Conservation (phyloP, 768 basidiomycete species). For the Mycena amicta region DNA sequence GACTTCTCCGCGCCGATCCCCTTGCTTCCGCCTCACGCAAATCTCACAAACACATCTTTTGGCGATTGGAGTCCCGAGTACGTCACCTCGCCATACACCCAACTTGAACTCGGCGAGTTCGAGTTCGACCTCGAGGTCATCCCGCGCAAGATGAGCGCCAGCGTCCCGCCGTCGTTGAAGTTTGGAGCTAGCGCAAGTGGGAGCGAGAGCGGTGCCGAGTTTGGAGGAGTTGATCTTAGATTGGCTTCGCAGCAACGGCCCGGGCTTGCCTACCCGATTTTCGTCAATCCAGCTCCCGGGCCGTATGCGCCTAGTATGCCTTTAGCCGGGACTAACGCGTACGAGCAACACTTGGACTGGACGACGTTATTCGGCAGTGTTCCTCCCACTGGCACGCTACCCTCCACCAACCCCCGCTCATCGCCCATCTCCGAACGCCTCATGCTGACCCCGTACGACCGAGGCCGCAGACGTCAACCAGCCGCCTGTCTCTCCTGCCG, state of each 20-base stretch:
- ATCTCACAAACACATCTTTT: not conserved
- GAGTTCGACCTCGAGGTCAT: not conserved
- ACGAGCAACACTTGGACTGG: too few relatives aligned
- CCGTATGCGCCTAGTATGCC: not conserved
- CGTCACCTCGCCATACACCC: not conserved
- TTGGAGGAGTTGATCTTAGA: not conserved
- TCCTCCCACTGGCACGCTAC: not conserved
- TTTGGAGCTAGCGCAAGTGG: not conserved
- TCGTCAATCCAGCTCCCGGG: not conserved
- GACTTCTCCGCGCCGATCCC: too few relatives aligned
- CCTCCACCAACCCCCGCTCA: not conserved
- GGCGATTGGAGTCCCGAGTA: not conserved
- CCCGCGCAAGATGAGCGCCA: not conserved
- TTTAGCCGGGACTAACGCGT: not conserved
- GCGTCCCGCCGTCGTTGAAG: not conserved
- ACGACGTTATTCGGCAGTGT: not conserved
- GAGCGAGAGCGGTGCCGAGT: not conserved
- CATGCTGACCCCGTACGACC: not conserved
- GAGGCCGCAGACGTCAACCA: not conserved
- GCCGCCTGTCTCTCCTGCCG: not conserved
- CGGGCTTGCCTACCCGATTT: not conserved
- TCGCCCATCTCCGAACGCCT: not conserved
- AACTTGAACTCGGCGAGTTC: not conserved
- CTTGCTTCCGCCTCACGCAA: not conserved
- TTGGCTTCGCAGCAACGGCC: not conserved